Percentiles rank a stretch among this genome's conserved stretches.
Evolutionary conservation across 768 basidiomycete species (phyloP).

Genomic region (Dacryopinax spathularia): DNA sequence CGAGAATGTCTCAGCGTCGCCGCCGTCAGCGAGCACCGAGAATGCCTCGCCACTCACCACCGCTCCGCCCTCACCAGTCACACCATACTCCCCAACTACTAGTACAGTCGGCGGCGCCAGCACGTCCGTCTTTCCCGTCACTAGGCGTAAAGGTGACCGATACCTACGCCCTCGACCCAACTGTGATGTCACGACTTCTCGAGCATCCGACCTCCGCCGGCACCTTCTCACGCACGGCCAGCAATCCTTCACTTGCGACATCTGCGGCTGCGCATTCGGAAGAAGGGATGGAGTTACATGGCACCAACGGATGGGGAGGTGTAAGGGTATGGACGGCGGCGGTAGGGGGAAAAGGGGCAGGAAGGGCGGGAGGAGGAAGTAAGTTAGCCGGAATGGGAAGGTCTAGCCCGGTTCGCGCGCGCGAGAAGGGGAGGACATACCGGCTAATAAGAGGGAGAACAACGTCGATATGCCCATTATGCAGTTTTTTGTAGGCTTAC

Average conservation of each 20-base stretch:
- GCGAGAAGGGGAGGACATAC: not conserved
- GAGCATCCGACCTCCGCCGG: not conserved
- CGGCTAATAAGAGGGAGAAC: too few species aligned
- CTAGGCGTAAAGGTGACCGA: not conserved
- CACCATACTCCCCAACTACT: not conserved
- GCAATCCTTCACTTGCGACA: not conserved
- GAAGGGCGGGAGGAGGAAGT: conserved; percentile 1
- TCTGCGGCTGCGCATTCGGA: not conserved
- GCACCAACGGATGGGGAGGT: not conserved
- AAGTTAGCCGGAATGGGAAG: not conserved
- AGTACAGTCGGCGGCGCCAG: too few species aligned
- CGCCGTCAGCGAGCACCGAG: not conserved
- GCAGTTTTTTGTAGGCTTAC: too few species aligned
- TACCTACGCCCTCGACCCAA: not conserved
- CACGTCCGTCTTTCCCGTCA: not conserved
- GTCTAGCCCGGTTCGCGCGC: not conserved
- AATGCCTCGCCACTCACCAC: not conserved
- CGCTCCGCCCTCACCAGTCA: not conserved
- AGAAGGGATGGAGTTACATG: not conserved
- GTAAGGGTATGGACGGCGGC: not conserved
- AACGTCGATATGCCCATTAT: too few species aligned
- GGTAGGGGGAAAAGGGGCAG: not conserved
- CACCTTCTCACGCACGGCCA: not conserved
- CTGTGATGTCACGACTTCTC: not conserved
- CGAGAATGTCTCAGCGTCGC: too few species aligned